Conservation (phyloP, 306 rosid species). For the Vigna angularis region DNA sequence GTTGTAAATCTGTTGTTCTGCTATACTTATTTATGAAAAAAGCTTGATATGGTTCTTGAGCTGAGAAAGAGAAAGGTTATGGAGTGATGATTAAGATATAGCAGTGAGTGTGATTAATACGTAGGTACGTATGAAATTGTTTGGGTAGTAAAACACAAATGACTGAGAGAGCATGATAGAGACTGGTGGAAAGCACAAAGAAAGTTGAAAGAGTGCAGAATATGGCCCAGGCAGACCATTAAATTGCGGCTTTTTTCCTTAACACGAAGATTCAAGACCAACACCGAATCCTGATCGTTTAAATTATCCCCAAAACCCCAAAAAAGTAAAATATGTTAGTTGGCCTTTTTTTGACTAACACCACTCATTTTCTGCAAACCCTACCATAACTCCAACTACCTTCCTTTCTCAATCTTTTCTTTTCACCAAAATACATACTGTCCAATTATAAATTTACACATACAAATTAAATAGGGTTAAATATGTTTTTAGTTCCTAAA, state of each 20-base stretch:
- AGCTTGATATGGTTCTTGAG: no score
- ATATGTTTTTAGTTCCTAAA: no score
- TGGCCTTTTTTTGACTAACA: conserved; percentile 23
- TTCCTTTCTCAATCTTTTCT: neutral
- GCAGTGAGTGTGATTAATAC: no score
- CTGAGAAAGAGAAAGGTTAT: no score
- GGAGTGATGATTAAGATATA: no score
- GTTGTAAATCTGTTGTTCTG: no score
- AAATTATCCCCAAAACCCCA: neutral
- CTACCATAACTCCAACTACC: neutral
- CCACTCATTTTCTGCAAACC: neutral
- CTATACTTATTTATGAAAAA: no score
- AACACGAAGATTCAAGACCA: neutral
- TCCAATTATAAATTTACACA: no score
- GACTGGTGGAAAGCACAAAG: neutral
- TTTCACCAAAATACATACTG: no score
- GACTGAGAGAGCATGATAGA: neutral
- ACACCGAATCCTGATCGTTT: neutral
- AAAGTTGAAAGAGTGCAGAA: neutral
- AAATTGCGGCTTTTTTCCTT: conserved; percentile 30
- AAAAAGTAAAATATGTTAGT: neutral
- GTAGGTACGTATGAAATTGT: no score
- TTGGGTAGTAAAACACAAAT: no score
- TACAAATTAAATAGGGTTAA: no score
- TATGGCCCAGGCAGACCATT: conserved; percentile 25